Conservation (phyloP, 75 land plant genomes). For the Adiantum capillusveneris region DNA sequence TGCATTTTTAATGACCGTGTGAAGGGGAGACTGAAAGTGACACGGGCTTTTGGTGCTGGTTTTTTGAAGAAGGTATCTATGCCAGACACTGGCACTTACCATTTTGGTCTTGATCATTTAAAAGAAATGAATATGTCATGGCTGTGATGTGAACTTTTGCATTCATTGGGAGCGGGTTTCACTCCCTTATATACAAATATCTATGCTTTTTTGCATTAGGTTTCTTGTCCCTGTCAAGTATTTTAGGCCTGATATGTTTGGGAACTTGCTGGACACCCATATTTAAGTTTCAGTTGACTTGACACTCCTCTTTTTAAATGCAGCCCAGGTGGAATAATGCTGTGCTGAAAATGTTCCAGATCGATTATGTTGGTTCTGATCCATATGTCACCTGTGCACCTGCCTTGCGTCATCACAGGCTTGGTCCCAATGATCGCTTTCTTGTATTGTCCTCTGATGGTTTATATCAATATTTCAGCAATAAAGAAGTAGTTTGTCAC, state of each 20-base stretch:
- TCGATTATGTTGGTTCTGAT: conserved; percentile 66
- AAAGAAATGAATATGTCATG: no score
- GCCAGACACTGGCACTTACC: not conserved
- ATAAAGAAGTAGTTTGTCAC: conserved; percentile 87
- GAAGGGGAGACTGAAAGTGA: conserved; percentile 49
- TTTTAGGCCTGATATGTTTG: no score
- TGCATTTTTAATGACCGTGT: conserved; percentile 46
- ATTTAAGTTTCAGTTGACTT: no score
- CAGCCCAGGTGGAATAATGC: conserved; percentile 99
- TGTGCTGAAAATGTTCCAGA: conserved; percentile 87
- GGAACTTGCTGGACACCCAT: no score
- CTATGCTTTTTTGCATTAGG: no score
- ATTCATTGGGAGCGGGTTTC: no score
- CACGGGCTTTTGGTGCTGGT: conserved; percentile 57
- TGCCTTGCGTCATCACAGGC: conserved; percentile 70
- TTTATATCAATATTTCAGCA: conserved; percentile 91
- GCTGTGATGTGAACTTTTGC: no score
- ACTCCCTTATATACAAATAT: no score
- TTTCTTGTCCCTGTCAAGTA: no score
- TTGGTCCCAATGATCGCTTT: conserved; percentile 80
- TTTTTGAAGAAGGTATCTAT: conserved; percentile 44
- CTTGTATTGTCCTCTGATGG: conserved; percentile 96
- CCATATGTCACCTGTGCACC: conserved; percentile 86
- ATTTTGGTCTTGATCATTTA: no score
- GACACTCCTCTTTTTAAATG: not conserved